These are phyloP conservation scores for Apiotrichum akiyoshidainum DNA, from an alignment of 1,284 basidiomycete species.

Conservation along the genomic window DNA sequence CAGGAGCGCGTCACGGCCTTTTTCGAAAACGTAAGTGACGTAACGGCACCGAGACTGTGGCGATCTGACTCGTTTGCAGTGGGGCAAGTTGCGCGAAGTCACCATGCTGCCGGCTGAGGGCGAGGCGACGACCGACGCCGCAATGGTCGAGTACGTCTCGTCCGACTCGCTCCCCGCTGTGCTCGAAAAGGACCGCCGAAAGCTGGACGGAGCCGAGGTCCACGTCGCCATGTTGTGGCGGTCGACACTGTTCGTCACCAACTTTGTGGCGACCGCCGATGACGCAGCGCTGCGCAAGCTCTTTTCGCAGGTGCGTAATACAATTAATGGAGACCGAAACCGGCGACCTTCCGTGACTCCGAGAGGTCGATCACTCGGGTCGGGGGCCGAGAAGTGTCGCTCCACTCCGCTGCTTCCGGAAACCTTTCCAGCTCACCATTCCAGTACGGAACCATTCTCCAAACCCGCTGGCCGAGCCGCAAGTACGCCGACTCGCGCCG, in stretches of 20 bases:
- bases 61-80: slow-evolving; percentile 56
- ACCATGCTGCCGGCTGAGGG: slow-evolving; percentile 49
- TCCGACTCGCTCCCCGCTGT: slow-evolving; percentile 72
- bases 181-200: slow-evolving; percentile 89
- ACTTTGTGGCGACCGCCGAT: slow-evolving; percentile 84
- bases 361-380: too few species aligned
- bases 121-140: slow-evolving; percentile 28
- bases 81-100: slow-evolving; percentile 74
- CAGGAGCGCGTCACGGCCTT: slow-evolving; percentile 67
- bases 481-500: slow-evolving; percentile 85
- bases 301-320: slow-evolving; percentile 65
- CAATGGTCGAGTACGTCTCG: slow-evolving; percentile 49
- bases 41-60: not conserved
- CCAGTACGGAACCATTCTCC: slow-evolving; percentile 84
- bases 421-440: not conserved
- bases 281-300: slow-evolving; percentile 70
- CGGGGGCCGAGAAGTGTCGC: too few species aligned
- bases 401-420: too few species aligned
- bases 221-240: slow-evolving; percentile 85
- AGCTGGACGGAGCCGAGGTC: slow-evolving; percentile 67
- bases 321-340: not conserved
- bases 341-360: not conserved
- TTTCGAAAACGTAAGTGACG: slow-evolving; percentile 74
- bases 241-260: slow-evolving; percentile 93
- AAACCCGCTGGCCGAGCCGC: slow-evolving; percentile 96